Percentiles rank a stretch among this genome's conserved stretches.
Evolutionary conservation across 257 asterid genomes (phyloP).

Genomic region (Coffea canephora): DNA sequence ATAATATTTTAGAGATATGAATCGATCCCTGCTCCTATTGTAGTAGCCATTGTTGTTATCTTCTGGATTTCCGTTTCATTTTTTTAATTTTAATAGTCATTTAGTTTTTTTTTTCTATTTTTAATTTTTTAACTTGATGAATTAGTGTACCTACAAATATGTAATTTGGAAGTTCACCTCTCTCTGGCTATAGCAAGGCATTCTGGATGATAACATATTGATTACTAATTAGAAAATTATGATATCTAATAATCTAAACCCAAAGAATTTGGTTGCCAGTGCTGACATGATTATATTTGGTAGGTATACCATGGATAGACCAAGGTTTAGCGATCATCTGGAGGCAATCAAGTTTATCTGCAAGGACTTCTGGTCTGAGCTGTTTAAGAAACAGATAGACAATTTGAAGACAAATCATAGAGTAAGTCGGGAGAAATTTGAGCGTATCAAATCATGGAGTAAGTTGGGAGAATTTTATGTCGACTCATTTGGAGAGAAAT

Average conservation of each 20-base stretch:
- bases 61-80: neutral
- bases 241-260: neutral
- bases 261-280: neutral
- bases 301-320: slow-evolving; percentile 92
- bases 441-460: too few species aligned
- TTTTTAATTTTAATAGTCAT: too few species aligned
- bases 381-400: slow-evolving; percentile 97
- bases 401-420: slow-evolving; percentile 95
- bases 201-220: slow-evolving; percentile 1
- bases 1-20: neutral
- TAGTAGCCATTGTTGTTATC: neutral
- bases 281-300: slow-evolving; percentile 5
- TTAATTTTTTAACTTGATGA: neutral
- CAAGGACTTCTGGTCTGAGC: slow-evolving; percentile 99
- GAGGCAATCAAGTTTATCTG: slow-evolving; percentile 97
- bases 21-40: neutral
- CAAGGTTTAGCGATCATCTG: slow-evolving; percentile 89
- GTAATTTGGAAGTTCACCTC: neutral
- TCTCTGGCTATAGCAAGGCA: neutral
- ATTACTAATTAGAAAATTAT: neutral
- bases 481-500: neutral
- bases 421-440: slow-evolving; percentile 44
- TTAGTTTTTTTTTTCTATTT: too few species aligned
- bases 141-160: neutral
- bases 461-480: slow-evolving; percentile 35